Conservation (phyloP, 495 filamentous ascomycete species). For the Evansstolkia leycettana region DNA sequence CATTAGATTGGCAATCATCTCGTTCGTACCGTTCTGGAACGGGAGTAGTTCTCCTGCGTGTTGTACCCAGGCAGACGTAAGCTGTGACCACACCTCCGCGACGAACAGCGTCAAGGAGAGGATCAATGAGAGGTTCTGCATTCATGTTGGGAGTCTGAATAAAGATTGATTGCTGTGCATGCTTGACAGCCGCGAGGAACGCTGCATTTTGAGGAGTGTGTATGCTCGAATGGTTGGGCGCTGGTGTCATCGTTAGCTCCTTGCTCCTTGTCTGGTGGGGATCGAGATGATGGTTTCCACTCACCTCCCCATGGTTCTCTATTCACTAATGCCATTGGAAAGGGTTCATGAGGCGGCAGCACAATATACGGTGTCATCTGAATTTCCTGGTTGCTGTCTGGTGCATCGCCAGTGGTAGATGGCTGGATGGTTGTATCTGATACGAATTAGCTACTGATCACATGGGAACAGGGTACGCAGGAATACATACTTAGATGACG, state of each 20-base stretch:
- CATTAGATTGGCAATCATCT: conserved; percentile 48
- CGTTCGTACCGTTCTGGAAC: conserved; percentile 64
- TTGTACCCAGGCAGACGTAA: conserved; percentile 68
- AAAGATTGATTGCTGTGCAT: conserved; percentile 50
- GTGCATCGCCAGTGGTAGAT: conserved; percentile 37
- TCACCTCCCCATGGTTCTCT: conserved; percentile 49
- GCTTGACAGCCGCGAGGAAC: conserved; percentile 54
- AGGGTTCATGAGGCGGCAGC: conserved; percentile 35
- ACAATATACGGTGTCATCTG: conserved; percentile 54
- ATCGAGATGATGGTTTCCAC: conserved; percentile 2
- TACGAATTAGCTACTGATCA: conserved; percentile 1
- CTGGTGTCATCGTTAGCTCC: conserved; percentile 7
- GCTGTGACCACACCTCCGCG: conserved; percentile 53
- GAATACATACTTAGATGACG: conserved; percentile 43
- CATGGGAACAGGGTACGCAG: conserved; percentile 1
- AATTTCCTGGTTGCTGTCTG: conserved; percentile 33
- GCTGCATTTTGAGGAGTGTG: conserved; percentile 59
- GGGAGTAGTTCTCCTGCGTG: conserved; percentile 62
- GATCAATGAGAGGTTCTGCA: conserved; percentile 51
- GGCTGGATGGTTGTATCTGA: conserved; percentile 43
- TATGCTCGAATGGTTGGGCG: conserved; percentile 44
- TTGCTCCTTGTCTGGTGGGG: not conserved
- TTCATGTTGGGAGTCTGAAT: conserved; percentile 71
- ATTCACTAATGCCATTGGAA: conserved; percentile 62
- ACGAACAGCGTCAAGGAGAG: conserved; percentile 48